Evolutionary conservation across 2,329 filamentous ascomycete genomes (phyloP), one percentile per base, ranked within the genome.

Genomic region (Ceratocystis variospora): DNA sequence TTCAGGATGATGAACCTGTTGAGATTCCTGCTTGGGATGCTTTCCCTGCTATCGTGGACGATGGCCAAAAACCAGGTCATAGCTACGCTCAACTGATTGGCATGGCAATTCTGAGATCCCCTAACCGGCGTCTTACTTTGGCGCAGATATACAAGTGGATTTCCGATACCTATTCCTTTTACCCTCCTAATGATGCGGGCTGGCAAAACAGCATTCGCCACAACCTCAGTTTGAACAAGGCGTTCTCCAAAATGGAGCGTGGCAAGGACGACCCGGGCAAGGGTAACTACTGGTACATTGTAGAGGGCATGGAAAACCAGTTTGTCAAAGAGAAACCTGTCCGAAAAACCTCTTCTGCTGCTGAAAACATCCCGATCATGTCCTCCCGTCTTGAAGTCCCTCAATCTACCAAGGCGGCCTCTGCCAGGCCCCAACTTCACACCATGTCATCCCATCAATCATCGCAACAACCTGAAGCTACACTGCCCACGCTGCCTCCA

Each of bases 171-270:
- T 97, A 89, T 74, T 86, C 84, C 4, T 96, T 93, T 76, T 99
- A 97, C 78, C 87, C 84, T 71, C 83, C 85, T 55, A 83, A 87
- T 66, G 91, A 96, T 72, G 86, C 89, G 10, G 93, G 94, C 69
- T 99, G 94, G 94, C 93, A 97, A 76, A 99, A 99, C 76, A 97
- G 94, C 78, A 99, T 99, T 74, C 88, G 94, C 44, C 94, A 99
- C 76, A 99, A 99, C 71, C 84, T 99, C 44, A 96, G 92, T 73
- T 80, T 99, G 57, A 96, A 96, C 80, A 97, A 97, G 77, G 90
- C 89, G 61, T 97, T 97, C 73, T 86, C 92, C 74, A 97, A 97
- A 78, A 88, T 96, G 73, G 92, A 96, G 75, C 84, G 94, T 68
- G 91, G 92, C 67, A 97, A 97, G 79, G 92, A 96, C 73, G 94